Conservation (phyloP, 148 eudicot species). For the Amaranthus palmeri region DNA sequence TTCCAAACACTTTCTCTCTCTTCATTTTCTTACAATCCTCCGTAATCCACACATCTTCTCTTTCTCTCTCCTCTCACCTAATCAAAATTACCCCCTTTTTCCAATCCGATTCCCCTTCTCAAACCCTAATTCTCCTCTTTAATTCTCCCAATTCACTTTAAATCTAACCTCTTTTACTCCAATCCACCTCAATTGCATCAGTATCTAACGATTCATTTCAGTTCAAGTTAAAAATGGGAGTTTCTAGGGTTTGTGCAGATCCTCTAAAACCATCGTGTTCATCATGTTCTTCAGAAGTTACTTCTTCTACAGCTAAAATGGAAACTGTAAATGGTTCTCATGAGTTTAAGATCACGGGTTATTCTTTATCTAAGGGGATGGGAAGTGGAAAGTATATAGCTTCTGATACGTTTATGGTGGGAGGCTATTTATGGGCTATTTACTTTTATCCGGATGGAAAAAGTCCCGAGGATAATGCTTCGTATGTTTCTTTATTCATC, state of each 20-base stretch:
- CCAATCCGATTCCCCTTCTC: too few species aligned
- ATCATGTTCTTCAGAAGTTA: conserved; percentile 2
- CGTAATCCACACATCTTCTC: background rate
- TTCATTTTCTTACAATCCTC: background rate
- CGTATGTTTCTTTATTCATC: conserved; percentile 40
- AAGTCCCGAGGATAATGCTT: conserved; percentile 35
- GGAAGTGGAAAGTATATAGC: conserved; percentile 40
- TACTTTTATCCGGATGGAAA: conserved; percentile 50
- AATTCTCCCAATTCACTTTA: background rate
- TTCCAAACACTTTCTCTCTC: background rate
- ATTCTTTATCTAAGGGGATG: conserved; percentile 37
- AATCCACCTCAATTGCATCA: background rate
- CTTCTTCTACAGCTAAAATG: conserved; percentile 35
- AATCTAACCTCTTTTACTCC: background rate
- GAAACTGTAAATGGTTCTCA: conserved; percentile 38
- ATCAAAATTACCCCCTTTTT: background rate
- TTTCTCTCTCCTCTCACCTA: conserved; percentile 1
- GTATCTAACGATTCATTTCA: too few species aligned
- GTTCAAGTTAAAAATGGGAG: conserved; percentile 16
- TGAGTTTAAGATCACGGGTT: conserved; percentile 36
- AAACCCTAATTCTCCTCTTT: background rate
- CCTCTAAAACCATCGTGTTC: conserved; percentile 18
- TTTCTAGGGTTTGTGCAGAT: conserved; percentile 31
- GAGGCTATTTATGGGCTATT: conserved; percentile 44
- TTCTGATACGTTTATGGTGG: conserved; percentile 40